Conservation (phyloP, 345 rosid genomes). For the Citrus inodora region DNA sequence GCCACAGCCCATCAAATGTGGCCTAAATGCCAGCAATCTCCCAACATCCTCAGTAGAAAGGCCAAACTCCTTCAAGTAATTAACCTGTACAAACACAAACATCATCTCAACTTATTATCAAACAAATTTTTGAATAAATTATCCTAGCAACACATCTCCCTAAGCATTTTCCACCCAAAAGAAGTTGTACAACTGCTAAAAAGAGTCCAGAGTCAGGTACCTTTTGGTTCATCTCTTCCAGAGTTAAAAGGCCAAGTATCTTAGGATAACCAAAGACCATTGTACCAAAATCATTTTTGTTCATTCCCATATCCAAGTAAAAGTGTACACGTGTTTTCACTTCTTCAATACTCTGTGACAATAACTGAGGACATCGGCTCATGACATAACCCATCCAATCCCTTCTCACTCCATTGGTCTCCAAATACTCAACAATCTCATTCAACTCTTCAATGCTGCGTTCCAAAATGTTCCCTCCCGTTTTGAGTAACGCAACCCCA, state of each 20-base stretch:
- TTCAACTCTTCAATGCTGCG: slow-evolving; percentile 47
- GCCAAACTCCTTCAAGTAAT: slow-evolving; percentile 85
- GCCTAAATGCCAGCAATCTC: slow-evolving; percentile 77
- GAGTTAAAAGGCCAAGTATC: slow-evolving; percentile 56
- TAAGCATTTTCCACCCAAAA: not conserved
- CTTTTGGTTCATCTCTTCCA: slow-evolving; percentile 85
- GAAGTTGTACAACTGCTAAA: not conserved
- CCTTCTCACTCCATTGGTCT: slow-evolving; percentile 69
- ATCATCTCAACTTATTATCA: not conserved
- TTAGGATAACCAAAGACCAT: slow-evolving; percentile 88
- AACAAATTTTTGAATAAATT: not conserved
- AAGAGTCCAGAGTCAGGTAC: slow-evolving; percentile 25
- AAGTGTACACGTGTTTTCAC: slow-evolving; percentile 59
- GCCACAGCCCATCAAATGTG: slow-evolving; percentile 78
- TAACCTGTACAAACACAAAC: slow-evolving; percentile 44
- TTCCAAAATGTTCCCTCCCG: slow-evolving; percentile 58
- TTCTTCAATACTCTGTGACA: slow-evolving; percentile 64
- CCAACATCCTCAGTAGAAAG: slow-evolving; percentile 68
- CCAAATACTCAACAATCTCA: slow-evolving; percentile 64
- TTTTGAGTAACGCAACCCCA: slow-evolving; percentile 58
- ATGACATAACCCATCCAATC: slow-evolving; percentile 91
- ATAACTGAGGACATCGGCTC: slow-evolving; percentile 65
- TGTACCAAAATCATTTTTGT: slow-evolving; percentile 77
- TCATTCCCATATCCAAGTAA: slow-evolving; percentile 79
- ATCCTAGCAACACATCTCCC: not conserved